Evolutionary conservation across 176 grass and related monocot genomes (phyloP).

Genomic region (Triticum turgidum): DNA sequence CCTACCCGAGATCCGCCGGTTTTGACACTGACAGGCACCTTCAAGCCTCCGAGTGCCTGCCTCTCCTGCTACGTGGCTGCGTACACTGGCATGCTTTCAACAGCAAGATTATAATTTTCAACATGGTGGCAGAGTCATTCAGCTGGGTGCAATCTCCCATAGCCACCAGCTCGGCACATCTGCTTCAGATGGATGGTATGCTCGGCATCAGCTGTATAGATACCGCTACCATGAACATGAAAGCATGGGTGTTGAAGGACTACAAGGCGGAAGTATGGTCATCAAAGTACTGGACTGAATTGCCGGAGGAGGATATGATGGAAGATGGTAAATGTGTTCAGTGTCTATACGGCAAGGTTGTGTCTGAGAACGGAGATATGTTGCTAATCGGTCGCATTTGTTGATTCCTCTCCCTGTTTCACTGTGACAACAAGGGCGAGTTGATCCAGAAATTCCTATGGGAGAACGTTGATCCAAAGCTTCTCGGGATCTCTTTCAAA

Average conservation of each 20-base stretch:
- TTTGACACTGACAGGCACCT: not conserved
- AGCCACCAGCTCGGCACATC: not conserved
- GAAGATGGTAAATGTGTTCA: not conserved
- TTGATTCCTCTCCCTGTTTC: not conserved
- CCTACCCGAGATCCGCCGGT: too few species aligned
- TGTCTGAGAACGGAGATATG: not conserved
- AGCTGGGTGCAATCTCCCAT: not conserved
- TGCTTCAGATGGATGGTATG: not conserved
- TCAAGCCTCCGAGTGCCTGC: not conserved
- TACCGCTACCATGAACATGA: accelerated
- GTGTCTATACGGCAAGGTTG: not conserved
- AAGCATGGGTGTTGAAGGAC: not conserved
- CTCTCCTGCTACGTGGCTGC: not conserved
- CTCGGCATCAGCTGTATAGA: not conserved
- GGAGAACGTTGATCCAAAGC: not conserved
- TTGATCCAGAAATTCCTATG: not conserved
- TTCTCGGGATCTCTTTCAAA: not conserved
- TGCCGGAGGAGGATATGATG: not conserved
- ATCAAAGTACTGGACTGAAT: not conserved
- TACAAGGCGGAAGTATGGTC: not conserved
- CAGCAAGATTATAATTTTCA: not conserved
- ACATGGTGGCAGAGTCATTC: not conserved
- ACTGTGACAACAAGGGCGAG: not conserved
- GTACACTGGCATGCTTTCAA: not conserved
- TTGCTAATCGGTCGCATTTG: not conserved